phyloP scores from a whole-genome alignment of 495 filamentous ascomycete species.

The Corynascus novoguineensis region DNA sequence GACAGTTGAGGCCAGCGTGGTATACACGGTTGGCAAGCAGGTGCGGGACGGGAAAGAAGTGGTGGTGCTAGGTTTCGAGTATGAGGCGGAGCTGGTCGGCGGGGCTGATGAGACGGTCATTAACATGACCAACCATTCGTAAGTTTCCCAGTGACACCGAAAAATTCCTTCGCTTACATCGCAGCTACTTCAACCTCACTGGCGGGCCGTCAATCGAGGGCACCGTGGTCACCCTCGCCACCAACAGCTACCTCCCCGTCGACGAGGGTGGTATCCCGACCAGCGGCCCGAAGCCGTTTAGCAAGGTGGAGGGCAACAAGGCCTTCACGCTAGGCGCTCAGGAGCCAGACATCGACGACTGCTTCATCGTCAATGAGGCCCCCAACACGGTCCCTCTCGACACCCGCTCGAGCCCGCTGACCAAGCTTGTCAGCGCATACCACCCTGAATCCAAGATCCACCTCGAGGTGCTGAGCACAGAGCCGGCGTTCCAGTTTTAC shows the following conservation, averaged over 20 bases:
- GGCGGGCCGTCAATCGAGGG: slow-evolving; percentile 63
- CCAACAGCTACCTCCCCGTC: slow-evolving; percentile 68
- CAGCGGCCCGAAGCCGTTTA: slow-evolving; percentile 49
- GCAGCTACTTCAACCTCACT: slow-evolving; percentile 87
- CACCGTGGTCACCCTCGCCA: slow-evolving; percentile 65
- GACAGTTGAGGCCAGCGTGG: slow-evolving; percentile 68
- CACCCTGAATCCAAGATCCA: slow-evolving; percentile 68
- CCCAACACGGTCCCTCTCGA: slow-evolving; percentile 62
- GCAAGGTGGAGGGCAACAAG: slow-evolving; percentile 55
- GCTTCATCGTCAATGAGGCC: slow-evolving; percentile 71
- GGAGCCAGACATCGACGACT: slow-evolving; percentile 79
- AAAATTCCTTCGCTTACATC: slow-evolving; percentile 1
- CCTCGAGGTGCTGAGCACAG: slow-evolving; percentile 79
- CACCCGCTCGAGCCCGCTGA: slow-evolving; percentile 61
- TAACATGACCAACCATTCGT: slow-evolving; percentile 95
- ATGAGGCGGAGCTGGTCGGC: slow-evolving; percentile 75
- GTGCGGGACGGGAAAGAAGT: slow-evolving; percentile 51
- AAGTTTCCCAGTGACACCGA: slow-evolving; percentile 22
- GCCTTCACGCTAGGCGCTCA: slow-evolving; percentile 62
- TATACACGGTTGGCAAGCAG: slow-evolving; percentile 72
- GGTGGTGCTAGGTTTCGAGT: slow-evolving; percentile 73
- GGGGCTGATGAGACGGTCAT: slow-evolving; percentile 80
- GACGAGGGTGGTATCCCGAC: slow-evolving; percentile 64
- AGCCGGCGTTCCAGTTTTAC: slow-evolving; percentile 96
- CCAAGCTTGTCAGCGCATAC: slow-evolving; percentile 58